Percentiles rank a stretch among this genome's conserved stretches.
These are phyloP conservation scores for Fusarium liriodendri DNA, from an alignment of 2,329 filamentous ascomycete genomes.

Conservation along the genomic window DNA sequence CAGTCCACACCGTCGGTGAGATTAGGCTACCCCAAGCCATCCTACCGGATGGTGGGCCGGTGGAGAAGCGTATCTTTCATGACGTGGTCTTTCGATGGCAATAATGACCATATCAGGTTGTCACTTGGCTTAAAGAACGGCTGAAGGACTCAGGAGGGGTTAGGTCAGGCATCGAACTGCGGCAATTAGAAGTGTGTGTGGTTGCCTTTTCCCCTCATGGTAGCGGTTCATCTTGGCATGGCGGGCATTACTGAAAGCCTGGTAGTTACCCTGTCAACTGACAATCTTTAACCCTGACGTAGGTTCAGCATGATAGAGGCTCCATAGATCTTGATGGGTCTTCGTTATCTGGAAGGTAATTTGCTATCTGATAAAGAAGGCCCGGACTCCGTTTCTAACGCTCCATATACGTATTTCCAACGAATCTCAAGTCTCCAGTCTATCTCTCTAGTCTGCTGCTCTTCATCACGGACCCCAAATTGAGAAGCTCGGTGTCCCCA, in stretches of 20 bases:
- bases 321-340: background rate
- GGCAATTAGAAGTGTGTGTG: background rate
- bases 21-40: background rate
- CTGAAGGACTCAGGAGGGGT: background rate
- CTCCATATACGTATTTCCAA: background rate
- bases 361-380: background rate
- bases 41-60: conserved; percentile 1
- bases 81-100: background rate
- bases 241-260: background rate
- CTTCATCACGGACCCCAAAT: background rate
- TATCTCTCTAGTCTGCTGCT: background rate
- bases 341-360: background rate
- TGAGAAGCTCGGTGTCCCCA: background rate
- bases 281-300: background rate
- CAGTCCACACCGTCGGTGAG: background rate
- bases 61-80: background rate
- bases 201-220: background rate
- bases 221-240: background rate
- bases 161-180: background rate
- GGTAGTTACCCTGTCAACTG: background rate
- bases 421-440: background rate
- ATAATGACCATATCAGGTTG: background rate
- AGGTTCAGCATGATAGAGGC: background rate
- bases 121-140: background rate
- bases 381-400: background rate